These are phyloP conservation scores for Aaosphaeria pasadenensis DNA, from an alignment of 2,329 filamentous ascomycete genomes.

Conservation along the genomic window DNA sequence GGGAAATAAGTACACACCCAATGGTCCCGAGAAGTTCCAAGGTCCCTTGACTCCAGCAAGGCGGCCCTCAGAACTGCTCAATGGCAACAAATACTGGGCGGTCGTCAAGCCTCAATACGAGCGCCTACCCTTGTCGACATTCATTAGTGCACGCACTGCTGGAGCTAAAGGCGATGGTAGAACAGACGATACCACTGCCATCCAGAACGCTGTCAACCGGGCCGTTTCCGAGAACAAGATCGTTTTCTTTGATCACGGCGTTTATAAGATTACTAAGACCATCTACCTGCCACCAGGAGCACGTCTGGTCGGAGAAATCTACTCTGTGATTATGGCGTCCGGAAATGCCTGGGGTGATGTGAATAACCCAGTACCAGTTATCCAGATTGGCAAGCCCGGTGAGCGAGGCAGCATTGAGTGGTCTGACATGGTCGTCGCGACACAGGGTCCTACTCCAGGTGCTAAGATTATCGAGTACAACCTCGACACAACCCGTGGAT, in stretches of 20 bases:
- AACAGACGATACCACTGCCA: constrained; percentile 77
- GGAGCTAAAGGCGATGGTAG: constrained; percentile 74
- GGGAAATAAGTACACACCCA: constrained; percentile 33
- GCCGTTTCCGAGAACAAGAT: constrained; percentile 54
- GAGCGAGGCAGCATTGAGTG: constrained; percentile 68
- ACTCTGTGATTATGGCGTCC: constrained; percentile 78
- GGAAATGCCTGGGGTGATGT: constrained; percentile 54
- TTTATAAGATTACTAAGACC: constrained; percentile 57
- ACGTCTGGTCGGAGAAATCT: constrained; percentile 81
- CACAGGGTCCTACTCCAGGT: constrained; percentile 65
- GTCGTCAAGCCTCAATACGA: constrained; percentile 52
- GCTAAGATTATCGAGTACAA: constrained; percentile 75
- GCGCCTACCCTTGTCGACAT: constrained; percentile 56
- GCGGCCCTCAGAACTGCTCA: constrained; percentile 48
- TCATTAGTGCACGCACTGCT: constrained; percentile 51
- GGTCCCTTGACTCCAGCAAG: constrained; percentile 45
- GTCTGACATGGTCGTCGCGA: constrained; percentile 71
- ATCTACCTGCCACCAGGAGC: constrained; percentile 64
- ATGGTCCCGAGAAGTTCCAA: constrained; percentile 46
- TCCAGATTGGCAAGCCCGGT: constrained; percentile 64
- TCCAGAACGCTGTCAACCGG: constrained; percentile 71
- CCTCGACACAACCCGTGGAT: constrained; percentile 45
- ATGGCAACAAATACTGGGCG: constrained; percentile 47
- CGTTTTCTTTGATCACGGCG: constrained; percentile 59
- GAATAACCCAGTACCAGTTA: constrained; percentile 58